Evolutionary conservation across 1,139 yeast genomes (phyloP), one percentile per base, ranked within the genome.

Genomic region (Pneumocystis sp.): DNA sequence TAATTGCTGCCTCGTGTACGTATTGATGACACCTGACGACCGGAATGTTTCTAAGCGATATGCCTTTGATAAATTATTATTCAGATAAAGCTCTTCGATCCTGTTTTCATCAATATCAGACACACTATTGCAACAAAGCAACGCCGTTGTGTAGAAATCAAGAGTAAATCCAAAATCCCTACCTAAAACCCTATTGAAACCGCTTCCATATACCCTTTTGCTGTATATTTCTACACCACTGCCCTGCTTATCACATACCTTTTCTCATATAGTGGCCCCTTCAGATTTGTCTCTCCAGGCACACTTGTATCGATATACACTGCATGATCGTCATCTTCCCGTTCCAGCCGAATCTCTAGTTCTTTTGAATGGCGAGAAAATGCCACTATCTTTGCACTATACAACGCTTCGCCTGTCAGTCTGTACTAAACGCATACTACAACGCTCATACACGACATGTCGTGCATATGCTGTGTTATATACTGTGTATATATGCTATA

Each of bases 301-400:
- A 76, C 75, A 39, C 83, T 78, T 40, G 95, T 84, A 74, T 89
- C 96, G 74, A 93, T 89, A 76, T 87, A 93, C 37, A 90, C 95
- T 0, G 96, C 97, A 73, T 90, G 96, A 74, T 87, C 93, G 21
- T 84, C 87, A 63, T 83, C 82, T 75, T 88, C 95, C 68, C 89
- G 80, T 74, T 82, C 84, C 74, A 88, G 86, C 67, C 85, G 88
- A 71, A 89, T 85, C 70, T 84, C 82, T 19, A 89, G 84, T 68
- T 76, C 74, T 69, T 78, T 80, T 70, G 77, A 83, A 68, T 77
- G 81, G 69, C 81, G 78, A 17, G 90, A 86, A 75, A 81, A 89
- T 19, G 97, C 96, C 71, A 93, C 95, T 66, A 93, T 83, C 75
- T 93, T 93, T 69, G 97, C 93, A 59, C 96, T 89, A 76, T 91